These are phyloP conservation scores for Bauhinia variegata DNA, from an alignment of 306 rosid genomes.

Conservation along the genomic window DNA sequence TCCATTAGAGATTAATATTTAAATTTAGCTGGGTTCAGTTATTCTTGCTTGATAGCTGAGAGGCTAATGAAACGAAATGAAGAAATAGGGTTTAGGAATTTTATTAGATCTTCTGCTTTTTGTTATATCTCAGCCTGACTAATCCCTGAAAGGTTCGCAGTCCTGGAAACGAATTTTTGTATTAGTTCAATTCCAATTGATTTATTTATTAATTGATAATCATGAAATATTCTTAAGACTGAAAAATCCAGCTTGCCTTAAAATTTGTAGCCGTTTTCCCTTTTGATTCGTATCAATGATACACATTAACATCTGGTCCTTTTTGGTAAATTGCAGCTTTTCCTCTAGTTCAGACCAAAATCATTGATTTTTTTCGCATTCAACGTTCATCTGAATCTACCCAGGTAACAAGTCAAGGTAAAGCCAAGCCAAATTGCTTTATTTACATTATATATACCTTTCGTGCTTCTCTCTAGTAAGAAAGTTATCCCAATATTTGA, in stretches of 20 bases:
- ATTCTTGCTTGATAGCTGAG: too few relatives aligned
- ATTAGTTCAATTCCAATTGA: neutral
- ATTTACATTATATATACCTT: neutral
- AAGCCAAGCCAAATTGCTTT: neutral
- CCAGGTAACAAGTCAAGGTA: conserved; percentile 52
- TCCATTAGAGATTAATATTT: too few relatives aligned
- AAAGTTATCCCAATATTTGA: neutral
- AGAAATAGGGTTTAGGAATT: neutral
- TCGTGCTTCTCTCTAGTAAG: too few relatives aligned
- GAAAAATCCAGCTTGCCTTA: neutral
- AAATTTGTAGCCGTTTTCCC: neutral
- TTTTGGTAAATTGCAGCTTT: conserved; percentile 56
- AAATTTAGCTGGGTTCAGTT: too few relatives aligned
- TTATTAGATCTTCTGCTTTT: neutral
- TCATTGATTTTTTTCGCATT: conserved; percentile 78
- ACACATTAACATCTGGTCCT: neutral
- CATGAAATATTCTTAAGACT: neutral
- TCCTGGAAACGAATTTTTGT: too few relatives aligned
- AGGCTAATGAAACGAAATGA: too few relatives aligned
- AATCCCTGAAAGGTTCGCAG: neutral
- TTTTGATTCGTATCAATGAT: neutral
- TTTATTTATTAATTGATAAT: neutral
- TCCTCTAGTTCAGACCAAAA: conserved; percentile 87
- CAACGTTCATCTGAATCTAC: conserved; percentile 44
- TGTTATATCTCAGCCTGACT: neutral